Conservation (phyloP, 2,329 filamentous ascomycete genomes). For the Orbilia oligospora region DNA sequence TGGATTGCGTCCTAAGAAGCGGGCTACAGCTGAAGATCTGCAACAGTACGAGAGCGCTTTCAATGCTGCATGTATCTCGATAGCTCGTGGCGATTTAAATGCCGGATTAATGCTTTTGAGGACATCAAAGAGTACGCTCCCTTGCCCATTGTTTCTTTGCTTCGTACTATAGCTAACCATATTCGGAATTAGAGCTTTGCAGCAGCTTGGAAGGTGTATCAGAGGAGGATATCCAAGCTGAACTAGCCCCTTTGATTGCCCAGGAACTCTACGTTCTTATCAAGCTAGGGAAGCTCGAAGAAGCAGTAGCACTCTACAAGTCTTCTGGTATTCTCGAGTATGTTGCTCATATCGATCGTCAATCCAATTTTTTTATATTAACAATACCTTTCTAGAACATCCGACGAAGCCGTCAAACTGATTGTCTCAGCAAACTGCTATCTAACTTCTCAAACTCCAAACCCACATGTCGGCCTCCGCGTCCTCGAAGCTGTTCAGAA, state of each 20-base stretch:
- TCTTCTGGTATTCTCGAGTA: constrained; percentile 76
- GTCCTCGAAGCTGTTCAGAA: constrained; percentile 70
- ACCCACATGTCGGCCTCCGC: constrained; percentile 79
- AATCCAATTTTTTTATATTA: constrained; percentile 62
- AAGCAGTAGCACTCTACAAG: constrained; percentile 76
- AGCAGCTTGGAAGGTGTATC: constrained; percentile 80
- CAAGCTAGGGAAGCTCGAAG: constrained; percentile 76
- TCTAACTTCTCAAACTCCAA: constrained; percentile 70
- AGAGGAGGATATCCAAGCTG: constrained; percentile 80
- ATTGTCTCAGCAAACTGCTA: constrained; percentile 74
- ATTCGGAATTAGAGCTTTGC: constrained; percentile 72
- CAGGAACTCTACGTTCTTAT: constrained; percentile 82
- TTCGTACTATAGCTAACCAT: not conserved
- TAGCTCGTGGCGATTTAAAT: constrained; percentile 77
- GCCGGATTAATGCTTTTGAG: constrained; percentile 78
- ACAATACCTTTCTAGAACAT: constrained; percentile 70
- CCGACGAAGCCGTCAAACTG: constrained; percentile 77
- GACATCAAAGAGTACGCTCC: constrained; percentile 71
- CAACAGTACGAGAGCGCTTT: constrained; percentile 86
- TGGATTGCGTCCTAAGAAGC: constrained; percentile 71
- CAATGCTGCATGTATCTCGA: constrained; percentile 81
- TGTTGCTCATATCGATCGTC: constrained; percentile 64
- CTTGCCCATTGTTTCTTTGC: not conserved
- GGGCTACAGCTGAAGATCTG: constrained; percentile 74
- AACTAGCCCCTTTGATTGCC: constrained; percentile 81